Base-by-base conservation (phyloP, 2,329 filamentous ascomycete genomes). In the Fusarium sp. region DNA sequence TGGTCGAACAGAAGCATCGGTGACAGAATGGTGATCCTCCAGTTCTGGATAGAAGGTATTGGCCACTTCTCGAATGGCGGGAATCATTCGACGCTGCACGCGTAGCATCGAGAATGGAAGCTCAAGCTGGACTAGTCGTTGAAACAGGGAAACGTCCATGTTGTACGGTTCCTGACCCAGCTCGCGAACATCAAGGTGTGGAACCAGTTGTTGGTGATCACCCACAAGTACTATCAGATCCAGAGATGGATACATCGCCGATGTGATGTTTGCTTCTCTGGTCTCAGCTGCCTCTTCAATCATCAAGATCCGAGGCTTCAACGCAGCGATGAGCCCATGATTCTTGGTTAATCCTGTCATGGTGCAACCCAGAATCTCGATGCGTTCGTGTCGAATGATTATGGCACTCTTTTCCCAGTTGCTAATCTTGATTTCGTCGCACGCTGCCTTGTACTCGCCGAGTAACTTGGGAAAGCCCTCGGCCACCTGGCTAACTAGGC, bases 301-400 rank as follows among this genome's bases (percentile, higher is more conserved):
- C 40, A 97, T 83, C 15, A 96, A 86, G 4, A 94, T 86, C 27
- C 86, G 89, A 1, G 94, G 93, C 32, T 88, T 85, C 6, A 96
- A 79, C 2, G 89, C 89, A 1, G 91, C 86, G 25, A 97, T 85
- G 3, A 96, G 85, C 1, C 88, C 89, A 4, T 94, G 90, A 70
- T 97, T 96, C 76, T 97, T 97, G 81, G 91, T 92, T 10, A 97
- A 80, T 1, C 94, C 94, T 0, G 95, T 97, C 0, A 93, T 95
- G 0, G 95, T 97, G 60, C 89, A 89, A 37, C 89, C 88, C 4
- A 96, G 83, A 27, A 94, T 86, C 25, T 88, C 82, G 17, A 88
- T 81, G 0, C 75, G 57, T 17, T 82, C 78, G 2, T 72, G 66
- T 4, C 75, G 76, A n/a, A 89, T 79, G 7, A 85, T 78, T 6